Conservation (phyloP, 805 yeast species). For the Jamesozyma lodderae region DNA sequence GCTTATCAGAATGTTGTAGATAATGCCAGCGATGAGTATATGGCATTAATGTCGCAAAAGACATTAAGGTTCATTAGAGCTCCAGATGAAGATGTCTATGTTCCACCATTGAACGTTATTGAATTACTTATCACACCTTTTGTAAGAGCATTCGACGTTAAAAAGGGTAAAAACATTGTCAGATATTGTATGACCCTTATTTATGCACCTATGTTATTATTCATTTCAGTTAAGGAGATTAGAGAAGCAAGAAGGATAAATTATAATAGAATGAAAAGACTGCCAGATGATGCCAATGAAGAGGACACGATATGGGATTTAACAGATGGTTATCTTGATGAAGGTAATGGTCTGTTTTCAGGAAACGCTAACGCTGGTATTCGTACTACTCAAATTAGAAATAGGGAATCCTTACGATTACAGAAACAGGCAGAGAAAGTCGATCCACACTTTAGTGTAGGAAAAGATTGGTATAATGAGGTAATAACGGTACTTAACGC, state of each 20-base stretch:
- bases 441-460: slow-evolving; percentile 60
- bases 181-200: slow-evolving; percentile 52
- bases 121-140: slow-evolving; percentile 48
- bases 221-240: slow-evolving; percentile 57
- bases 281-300: slow-evolving; percentile 75
- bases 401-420: slow-evolving; percentile 28
- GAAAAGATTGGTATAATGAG: slow-evolving; percentile 42
- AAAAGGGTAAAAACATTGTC: slow-evolving; percentile 35
- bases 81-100: slow-evolving; percentile 77
- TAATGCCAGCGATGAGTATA: slow-evolving; percentile 75
- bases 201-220: slow-evolving; percentile 57
- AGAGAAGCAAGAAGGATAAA: slow-evolving; percentile 58
- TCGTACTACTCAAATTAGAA: slow-evolving; percentile 31
- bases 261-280: slow-evolving; percentile 55
- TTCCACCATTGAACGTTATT: slow-evolving; percentile 74
- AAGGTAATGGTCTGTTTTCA: slow-evolving; percentile 18
- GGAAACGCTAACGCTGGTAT: slow-evolving; percentile 13
- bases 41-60: slow-evolving; percentile 77
- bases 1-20: slow-evolving; percentile 76
- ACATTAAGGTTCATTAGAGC: slow-evolving; percentile 79
- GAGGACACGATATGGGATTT: slow-evolving; percentile 73
- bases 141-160: slow-evolving; percentile 30
- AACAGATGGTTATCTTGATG: slow-evolving; percentile 56
- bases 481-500: slow-evolving; percentile 30
- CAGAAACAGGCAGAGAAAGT: slow-evolving; percentile 57